Evolutionary conservation across 371 early-diverging fungal species (phyloP), one percentile per base, ranked within the genome.

Genomic region (Cokeromyces recurvatus): DNA sequence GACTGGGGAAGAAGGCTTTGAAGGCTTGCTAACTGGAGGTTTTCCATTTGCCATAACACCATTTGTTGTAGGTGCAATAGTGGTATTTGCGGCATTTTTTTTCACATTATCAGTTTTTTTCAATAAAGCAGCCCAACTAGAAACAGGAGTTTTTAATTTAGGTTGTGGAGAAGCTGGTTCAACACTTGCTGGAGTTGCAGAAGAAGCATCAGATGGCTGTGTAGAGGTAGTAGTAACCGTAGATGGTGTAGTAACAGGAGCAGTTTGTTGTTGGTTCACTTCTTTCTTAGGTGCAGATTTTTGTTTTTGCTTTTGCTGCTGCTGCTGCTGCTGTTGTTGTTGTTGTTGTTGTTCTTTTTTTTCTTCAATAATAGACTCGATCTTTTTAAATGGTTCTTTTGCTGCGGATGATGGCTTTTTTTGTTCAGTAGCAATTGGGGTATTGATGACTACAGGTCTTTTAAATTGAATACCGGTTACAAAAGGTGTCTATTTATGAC

Each of bases 61-160:
- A 17, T 43, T 24, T 10, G 37, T 15, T 14, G 56, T 54, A 32
- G 47, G 54, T 29, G 57, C 20, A 40, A 20, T 46, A 27, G 43
- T 19, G 16, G 48, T 42, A 19, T 62, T 40, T 25, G 50, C 17
- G 23, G 52, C 37, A 16, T 46, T 16, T 37, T 48, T 43, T 14
- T 42, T 45, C 24, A 36, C 40, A n/a, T 46, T 47, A 34, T 50
- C 71, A 48, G 48, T 55, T 48, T 61, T 54, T 59, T 64, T 76
- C 43, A 68, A 43, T 32, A 86, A 58, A 11, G 79, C 67, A 12
- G 87, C 84, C 85, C 87, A 86, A 56, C 74, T 79, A 20, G 60
- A 17, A 6, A 21, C 38, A 29, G 43, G 11, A 8, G 57, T 38
- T 12, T 57, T 57, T 14, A 66, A 63, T 51, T 73, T 78, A 19